phyloP scores from a whole-genome alignment of 306 rosid genomes.

The Gleditsia sinensis region DNA sequence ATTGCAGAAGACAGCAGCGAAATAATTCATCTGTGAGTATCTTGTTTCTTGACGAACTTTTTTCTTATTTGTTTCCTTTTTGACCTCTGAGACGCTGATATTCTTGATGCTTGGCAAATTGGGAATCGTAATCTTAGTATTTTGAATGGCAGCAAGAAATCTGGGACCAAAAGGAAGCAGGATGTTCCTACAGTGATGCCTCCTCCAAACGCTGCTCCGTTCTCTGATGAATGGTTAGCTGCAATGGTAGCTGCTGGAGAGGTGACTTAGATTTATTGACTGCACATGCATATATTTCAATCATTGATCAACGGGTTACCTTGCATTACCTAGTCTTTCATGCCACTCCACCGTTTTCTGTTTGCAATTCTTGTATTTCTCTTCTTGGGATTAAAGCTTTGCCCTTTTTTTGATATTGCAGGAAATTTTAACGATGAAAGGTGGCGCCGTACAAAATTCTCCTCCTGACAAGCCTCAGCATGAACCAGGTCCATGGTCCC shows the following conservation, averaged over 20 bases:
- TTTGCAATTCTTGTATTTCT: constrained; percentile 11
- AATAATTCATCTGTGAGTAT: constrained; percentile 53
- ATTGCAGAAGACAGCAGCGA: constrained; percentile 36
- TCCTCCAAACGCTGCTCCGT: constrained; percentile 67
- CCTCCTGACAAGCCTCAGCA: constrained; percentile 81
- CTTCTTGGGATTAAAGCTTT: background rate
- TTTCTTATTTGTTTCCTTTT: background rate
- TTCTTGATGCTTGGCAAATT: constrained; percentile 17
- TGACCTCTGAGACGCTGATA: background rate
- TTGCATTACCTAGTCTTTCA: constrained; percentile 16
- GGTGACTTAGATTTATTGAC: constrained; percentile 48
- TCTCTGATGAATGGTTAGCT: constrained; percentile 96
- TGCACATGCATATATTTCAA: constrained; percentile 1
- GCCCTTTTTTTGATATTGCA: constrained; percentile 33
- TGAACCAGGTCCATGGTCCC: constrained; percentile 91
- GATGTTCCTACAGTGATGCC: constrained; percentile 51
- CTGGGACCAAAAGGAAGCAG: constrained; percentile 41
- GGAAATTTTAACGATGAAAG: constrained; percentile 77
- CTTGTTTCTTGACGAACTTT: constrained; percentile 20
- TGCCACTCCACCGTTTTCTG: background rate
- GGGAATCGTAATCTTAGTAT: constrained; percentile 24
- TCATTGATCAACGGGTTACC: constrained; percentile 5
- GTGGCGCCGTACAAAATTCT: constrained; percentile 92
- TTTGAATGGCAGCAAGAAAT: constrained; percentile 50
- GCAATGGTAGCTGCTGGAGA: constrained; percentile 98